phyloP scores from a whole-genome alignment of 768 basidiomycete species.

The Auriculariales sp. region DNA sequence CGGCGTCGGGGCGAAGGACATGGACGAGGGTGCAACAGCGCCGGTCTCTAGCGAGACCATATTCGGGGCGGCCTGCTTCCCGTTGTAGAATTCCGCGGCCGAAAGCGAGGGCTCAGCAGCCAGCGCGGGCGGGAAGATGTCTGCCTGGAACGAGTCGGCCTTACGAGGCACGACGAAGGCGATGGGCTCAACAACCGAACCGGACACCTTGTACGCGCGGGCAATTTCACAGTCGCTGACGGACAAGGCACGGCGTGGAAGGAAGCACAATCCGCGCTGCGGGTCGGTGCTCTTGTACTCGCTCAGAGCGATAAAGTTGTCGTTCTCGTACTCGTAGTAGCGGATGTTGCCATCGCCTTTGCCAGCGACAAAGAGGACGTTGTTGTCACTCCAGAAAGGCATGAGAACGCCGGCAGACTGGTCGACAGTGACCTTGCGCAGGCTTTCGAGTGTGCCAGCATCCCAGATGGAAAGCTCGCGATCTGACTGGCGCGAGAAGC shows the following conservation, averaged over 20 bases:
- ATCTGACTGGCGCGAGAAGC: conserved; percentile 94
- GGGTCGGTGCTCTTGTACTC: conserved; percentile 87
- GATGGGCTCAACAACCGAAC: conserved; percentile 69
- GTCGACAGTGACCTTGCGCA: conserved; percentile 72
- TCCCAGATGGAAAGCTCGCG: conserved; percentile 88
- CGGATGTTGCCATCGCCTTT: conserved; percentile 96
- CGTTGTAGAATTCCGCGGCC: conserved; percentile 77
- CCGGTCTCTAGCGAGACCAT: conserved; percentile 71
- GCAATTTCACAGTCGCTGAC: conserved; percentile 91
- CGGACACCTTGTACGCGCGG: conserved; percentile 78
- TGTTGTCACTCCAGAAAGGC: conserved; percentile 96
- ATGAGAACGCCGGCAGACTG: conserved; percentile 88
- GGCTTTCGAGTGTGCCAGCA: conserved; percentile 50
- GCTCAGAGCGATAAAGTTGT: conserved; percentile 56
- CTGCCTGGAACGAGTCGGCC: conserved; percentile 93
- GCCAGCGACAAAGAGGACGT: conserved; percentile 80
- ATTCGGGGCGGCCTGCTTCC: conserved; percentile 66
- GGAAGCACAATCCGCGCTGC: conserved; percentile 94
- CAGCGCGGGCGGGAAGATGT: conserved; percentile 88
- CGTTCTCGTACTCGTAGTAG: conserved; percentile 91
- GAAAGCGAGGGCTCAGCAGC: conserved; percentile 66
- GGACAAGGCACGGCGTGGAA: conserved; percentile 80
- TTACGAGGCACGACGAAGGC: conserved; percentile 92
- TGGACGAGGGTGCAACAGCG: conserved; percentile 19
- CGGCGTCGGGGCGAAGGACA: conserved; percentile 13